Base-by-base conservation (phyloP, 2,329 filamentous ascomycete genomes). In the Penicillium sp. region DNA sequence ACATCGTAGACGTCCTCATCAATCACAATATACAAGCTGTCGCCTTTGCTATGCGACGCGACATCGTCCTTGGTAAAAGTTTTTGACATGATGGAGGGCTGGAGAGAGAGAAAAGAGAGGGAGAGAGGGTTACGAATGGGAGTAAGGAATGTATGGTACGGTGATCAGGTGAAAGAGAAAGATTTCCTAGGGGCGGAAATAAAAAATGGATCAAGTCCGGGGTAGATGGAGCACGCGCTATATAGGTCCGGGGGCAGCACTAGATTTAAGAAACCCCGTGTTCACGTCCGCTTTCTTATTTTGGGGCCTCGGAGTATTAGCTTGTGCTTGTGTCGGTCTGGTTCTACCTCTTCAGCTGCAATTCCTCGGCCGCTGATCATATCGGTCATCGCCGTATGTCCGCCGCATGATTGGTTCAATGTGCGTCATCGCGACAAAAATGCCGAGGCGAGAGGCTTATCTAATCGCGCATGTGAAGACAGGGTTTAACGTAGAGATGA, bases 1-100 rank as follows among this genome's bases (percentile, higher is more conserved):
- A 98, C 75, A 73, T 99, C 93, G 77, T 96, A 98, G 65, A 98
- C 93, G 76, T 98, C 93, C 69, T 93, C 90, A 66, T 98, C 93
- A 65, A 98, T 87, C 63, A 96, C 86, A 70, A 98, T 90, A 86
- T 88, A 98, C 60, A 97, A 82, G 73, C 88, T 88, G 71, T 91
- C 86, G 46, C 88, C 77, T 80, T 93, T 96, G 83, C 91, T 96
- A 78, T 98, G 93, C 78, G 90, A 86, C 73, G 93, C 88, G 62
- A 99, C 93, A 74, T 97, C 93, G 80, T 84, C 84, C 64, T 87
- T 83, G 53, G 88, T 89, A 75, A 96, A 97, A 29, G 85, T 89
- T 79, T 95, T 90, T 50, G 93, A 90, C 95, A 99, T 99, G 69
- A 57, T 83, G 49, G 24, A 39, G 44, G 43, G 9, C 55, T 48